Conservation (phyloP, 73 alveolate genomes). For the Tetrahymena malaccensis region DNA sequence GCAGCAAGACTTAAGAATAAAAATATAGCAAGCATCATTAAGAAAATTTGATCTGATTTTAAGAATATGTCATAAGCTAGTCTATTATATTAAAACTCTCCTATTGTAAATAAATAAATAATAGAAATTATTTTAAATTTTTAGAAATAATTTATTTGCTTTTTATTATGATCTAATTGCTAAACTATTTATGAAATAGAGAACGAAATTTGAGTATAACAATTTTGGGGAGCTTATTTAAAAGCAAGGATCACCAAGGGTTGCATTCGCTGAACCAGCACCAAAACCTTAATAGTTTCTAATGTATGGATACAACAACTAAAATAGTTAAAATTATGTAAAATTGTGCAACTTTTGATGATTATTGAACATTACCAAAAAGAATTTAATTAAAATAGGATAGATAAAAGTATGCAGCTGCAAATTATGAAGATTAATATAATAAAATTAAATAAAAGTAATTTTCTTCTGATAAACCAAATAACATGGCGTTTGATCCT, state of each 20-base stretch:
- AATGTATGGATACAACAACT: not conserved
- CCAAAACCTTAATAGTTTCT: not conserved
- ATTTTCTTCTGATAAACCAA: not conserved
- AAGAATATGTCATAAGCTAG: not conserved
- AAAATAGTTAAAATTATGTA: not conserved
- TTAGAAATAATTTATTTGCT: not conserved
- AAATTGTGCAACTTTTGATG: not conserved
- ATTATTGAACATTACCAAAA: not conserved
- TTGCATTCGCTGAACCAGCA: not conserved
- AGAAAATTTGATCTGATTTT: not conserved
- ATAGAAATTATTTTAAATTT: not conserved
- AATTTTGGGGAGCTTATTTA: not conserved
- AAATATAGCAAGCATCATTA: not conserved
- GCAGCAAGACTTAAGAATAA: not conserved
- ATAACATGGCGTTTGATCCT: not conserved
- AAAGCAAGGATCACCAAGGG: not conserved
- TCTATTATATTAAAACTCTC: not conserved
- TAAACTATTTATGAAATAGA: not conserved
- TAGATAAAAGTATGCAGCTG: not conserved
- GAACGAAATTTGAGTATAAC: not conserved
- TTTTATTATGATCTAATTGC: too few species aligned
- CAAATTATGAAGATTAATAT: not conserved
- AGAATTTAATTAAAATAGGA: not conserved
- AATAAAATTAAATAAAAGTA: not conserved
- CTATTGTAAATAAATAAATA: not conserved